Percentiles rank a stretch among this genome's conserved stretches.
These are phyloP conservation scores for Calcarisporium arbuscula DNA, from an alignment of 2,329 filamentous ascomycete species.

Conservation along the genomic window DNA sequence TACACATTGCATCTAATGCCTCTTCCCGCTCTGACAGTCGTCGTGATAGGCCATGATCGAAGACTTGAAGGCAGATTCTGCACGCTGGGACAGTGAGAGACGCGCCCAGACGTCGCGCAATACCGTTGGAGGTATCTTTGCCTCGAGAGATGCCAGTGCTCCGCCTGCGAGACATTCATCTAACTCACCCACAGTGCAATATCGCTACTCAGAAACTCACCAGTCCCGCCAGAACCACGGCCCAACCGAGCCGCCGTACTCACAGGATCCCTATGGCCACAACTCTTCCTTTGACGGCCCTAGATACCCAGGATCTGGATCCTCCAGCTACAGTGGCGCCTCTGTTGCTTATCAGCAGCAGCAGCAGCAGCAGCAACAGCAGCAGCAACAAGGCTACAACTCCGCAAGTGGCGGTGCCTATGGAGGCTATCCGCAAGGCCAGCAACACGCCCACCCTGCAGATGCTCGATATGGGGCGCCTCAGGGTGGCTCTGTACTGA, in stretches of 20 bases:
- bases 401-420: conserved; percentile 25
- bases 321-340: conserved; percentile 42
- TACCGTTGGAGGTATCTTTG: conserved; percentile 51
- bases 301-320: conserved; percentile 45
- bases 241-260: conserved; percentile 33
- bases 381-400: conserved; percentile 18
- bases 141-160: conserved; percentile 44
- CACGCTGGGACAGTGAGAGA: conserved; percentile 55
- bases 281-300: conserved; percentile 36
- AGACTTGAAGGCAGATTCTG: conserved; percentile 55
- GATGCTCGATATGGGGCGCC: conserved; percentile 26
- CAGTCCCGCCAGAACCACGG: conserved; percentile 43
- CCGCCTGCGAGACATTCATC: conserved; percentile 43
- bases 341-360: conserved; percentile 26
- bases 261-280: conserved; percentile 29
- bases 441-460: conserved; percentile 24
- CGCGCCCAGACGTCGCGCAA: conserved; percentile 48
- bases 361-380: conserved; percentile 10
- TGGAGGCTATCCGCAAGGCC: conserved; percentile 13
- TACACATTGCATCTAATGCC: no score
- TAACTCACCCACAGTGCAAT: conserved; percentile 55
- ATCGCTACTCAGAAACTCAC: conserved; percentile 48
- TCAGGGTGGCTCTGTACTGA: conserved; percentile 23
- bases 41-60: conserved; percentile 59
- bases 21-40: conserved; percentile 11